Evolutionary conservation across 495 filamentous ascomycete species (phyloP), one percentile per base, ranked within the genome.

Genomic region (Elasticomyces elasticus): DNA sequence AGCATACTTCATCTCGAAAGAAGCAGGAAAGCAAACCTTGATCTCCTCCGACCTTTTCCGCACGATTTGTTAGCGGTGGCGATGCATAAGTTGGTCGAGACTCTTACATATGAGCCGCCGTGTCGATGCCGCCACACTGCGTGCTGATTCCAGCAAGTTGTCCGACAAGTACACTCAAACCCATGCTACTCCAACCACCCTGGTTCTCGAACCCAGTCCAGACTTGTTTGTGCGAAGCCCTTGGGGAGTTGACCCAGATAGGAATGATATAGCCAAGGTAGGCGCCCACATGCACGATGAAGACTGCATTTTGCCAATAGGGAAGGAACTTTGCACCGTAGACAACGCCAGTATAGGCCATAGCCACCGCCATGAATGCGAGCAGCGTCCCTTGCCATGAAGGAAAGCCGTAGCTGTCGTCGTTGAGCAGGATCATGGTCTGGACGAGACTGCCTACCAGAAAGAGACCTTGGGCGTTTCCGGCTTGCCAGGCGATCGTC

Each of bases 321-420:
- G 75, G 74, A 0, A 79, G 64, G n/a, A 60, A 53, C 15, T 66
- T 66, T 2, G 70, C 69, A 1, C 64, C 55, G 26, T 62, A 59
- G 4, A 71, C 74, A 45, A 77, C 78, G 46, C 70, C 59, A 33
- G 76, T 24, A n/a, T 43, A 41, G 5, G 35, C 49, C 4, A 52
- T 26, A 2, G 43, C 4, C 22, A 52, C 25, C 2, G 20, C 22
- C 7, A 65, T 70, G 59, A 68, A 75, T 38, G 70, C 67, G 25
- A 78, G 54, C n/a, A 82, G 63, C 0, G 76, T 76, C 72, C 67
- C 73, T 19, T 80, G 76, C 75, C 76, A 81, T 12, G 53, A 56
- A 37, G 69, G 51, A 2, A 66, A 58, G 0, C 22, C 56, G 58
- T 76, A 79, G 10, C 52, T 48, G 2, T 67, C 61, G 49, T 71